A percentile compares a stretch with the other conserved stretches of the same genome.
Evolutionary conservation across 2,329 filamentous ascomycete genomes (phyloP).

Genomic region (Penicillium decumbens): DNA sequence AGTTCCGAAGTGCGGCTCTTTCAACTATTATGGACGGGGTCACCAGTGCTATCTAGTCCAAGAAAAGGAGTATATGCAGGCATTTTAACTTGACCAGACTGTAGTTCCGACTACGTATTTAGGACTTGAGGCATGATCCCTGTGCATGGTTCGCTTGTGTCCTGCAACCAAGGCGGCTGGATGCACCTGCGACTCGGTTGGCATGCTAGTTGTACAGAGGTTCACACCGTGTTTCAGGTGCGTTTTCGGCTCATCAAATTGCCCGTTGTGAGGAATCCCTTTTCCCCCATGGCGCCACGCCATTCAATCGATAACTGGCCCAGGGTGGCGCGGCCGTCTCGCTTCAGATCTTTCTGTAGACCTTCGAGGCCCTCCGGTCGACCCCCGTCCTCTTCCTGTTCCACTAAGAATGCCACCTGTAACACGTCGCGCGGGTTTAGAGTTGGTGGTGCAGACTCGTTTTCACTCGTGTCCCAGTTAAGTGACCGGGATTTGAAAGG

Average conservation of each 20-base stretch:
- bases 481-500: slow-evolving; percentile 53
- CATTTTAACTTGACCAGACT: neutral
- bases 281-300: slow-evolving; percentile 84
- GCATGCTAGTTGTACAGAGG: slow-evolving; percentile 6
- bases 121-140: neutral
- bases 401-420: slow-evolving; percentile 60
- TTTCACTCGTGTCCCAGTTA: slow-evolving; percentile 50
- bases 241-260: slow-evolving; percentile 56
- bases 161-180: slow-evolving; percentile 16
- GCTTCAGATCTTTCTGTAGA: slow-evolving; percentile 45
- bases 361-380: slow-evolving; percentile 50
- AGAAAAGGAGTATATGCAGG: neutral
- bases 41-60: too few relatives aligned
- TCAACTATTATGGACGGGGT: neutral
- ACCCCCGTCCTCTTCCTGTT: slow-evolving; percentile 51
- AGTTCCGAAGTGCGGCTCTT: slow-evolving; percentile 4
- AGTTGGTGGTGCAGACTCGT: slow-evolving; percentile 40
- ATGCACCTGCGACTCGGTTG: slow-evolving; percentile 13
- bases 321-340: slow-evolving; percentile 57
- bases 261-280: slow-evolving; percentile 80
- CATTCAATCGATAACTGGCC: slow-evolving; percentile 83
- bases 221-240: slow-evolving; percentile 23
- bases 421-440: slow-evolving; percentile 60
- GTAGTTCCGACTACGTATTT: neutral
- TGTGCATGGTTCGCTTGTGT: slow-evolving; percentile 1